Conservation (phyloP, 2,329 filamentous ascomycete genomes). For the Paramyrothecium sp. region DNA sequence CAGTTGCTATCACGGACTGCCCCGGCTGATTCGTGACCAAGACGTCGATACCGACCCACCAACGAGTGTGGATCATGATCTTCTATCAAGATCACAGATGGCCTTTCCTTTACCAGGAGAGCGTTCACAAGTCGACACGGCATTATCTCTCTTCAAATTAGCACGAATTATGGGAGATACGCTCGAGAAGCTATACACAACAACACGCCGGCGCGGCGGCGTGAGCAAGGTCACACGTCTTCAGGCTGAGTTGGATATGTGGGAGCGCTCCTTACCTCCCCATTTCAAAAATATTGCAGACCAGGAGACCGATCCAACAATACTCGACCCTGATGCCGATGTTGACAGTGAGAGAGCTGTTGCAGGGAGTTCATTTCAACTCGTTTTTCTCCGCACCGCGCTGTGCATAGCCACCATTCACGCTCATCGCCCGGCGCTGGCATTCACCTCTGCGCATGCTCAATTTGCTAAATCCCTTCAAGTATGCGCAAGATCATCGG, state of each 20-base stretch:
- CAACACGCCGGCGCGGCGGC: conserved; percentile 19
- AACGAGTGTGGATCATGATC: conserved; percentile 19
- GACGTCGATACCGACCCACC: conserved; percentile 23
- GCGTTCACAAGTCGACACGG: conserved; percentile 18
- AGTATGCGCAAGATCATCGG: too few species aligned
- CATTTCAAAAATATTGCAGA: background rate
- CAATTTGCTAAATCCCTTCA: conserved; percentile 8
- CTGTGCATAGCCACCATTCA: conserved; percentile 19
- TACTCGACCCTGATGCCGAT: too few species aligned
- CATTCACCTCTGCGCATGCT: conserved; percentile 17
- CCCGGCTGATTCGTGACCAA: conserved; percentile 21
- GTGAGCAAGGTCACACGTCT: conserved; percentile 18
- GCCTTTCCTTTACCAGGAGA: conserved; percentile 22
- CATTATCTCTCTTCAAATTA: conserved; percentile 19
- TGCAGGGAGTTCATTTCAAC: background rate
- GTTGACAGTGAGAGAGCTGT: too few species aligned
- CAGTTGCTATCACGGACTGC: conserved; percentile 20
- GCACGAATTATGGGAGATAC: conserved; percentile 18
- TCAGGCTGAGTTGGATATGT: conserved; percentile 20
- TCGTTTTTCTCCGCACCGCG: conserved; percentile 11
- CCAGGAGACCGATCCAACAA: background rate
- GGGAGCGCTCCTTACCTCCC: conserved; percentile 11
- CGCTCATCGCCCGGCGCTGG: conserved; percentile 18
- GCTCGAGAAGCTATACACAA: conserved; percentile 21
- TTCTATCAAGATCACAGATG: conserved; percentile 16